Evolutionary conservation across 257 asterid genomes (phyloP).

Genomic region (Solanum stenotomum): DNA sequence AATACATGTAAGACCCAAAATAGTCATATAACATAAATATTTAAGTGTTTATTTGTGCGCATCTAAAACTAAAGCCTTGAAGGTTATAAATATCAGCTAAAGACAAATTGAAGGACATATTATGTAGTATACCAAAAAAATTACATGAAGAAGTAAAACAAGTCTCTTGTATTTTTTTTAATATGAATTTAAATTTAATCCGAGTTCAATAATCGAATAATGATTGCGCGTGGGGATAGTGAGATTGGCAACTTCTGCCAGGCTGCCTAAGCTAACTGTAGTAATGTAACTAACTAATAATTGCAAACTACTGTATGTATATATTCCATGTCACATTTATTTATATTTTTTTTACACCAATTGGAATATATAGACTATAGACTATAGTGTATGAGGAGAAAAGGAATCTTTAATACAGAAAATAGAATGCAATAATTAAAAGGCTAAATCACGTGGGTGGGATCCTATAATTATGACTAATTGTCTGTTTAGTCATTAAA

Average conservation of each 20-base stretch:
- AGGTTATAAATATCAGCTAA: too few relatives aligned
- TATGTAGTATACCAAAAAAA: too few relatives aligned
- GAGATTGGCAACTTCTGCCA: neutral
- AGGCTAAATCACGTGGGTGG: neutral
- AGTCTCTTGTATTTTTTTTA: too few relatives aligned
- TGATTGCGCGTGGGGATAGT: neutral
- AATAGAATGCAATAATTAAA: neutral
- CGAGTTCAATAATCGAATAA: neutral
- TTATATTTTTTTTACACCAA: neutral
- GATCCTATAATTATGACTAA: neutral
- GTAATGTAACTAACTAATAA: neutral
- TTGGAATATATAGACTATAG: neutral
- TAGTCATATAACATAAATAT: neutral
- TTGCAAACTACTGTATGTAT: neutral
- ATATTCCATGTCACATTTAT: neutral
- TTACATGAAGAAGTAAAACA: too few relatives aligned
- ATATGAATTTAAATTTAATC: too few relatives aligned
- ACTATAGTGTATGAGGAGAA: neutral
- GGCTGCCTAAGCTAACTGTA: neutral
- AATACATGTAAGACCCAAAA: too few relatives aligned
- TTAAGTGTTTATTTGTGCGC: neutral
- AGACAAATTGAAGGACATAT: too few relatives aligned
- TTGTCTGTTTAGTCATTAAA: neutral
- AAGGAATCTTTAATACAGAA: neutral
- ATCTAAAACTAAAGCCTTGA: too few relatives aligned